Evolutionary conservation across 176 grass and related monocot species (phyloP), one percentile per base, ranked within the genome.

Genomic region (Carex scoparia): DNA sequence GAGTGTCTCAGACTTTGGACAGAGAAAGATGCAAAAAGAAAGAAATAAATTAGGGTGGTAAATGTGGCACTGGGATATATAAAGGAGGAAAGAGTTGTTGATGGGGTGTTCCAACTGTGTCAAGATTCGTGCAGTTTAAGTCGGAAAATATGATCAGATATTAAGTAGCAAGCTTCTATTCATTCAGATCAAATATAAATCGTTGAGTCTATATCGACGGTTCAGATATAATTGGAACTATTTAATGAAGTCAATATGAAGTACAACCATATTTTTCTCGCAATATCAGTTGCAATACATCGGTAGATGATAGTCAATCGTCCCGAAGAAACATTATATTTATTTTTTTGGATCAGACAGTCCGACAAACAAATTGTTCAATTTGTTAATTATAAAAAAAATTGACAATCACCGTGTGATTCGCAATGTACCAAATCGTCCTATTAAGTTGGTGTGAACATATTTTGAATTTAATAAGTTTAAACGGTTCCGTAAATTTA

Each of bases 21-120:
- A 59, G 40, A 64, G 42, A 62, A 33, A 58, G 85, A 51, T 32
- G 63, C 54, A 88, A 40, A 58, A 51, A 51, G 40, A 79, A 44
- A 62, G 30, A 60, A 72, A 82, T 16, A 82, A 58, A 48, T 79
- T 61, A 58, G 59, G 16, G 3, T 55, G 10, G 15, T 40, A 12
- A 11, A 82, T 13, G 51, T 55, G 64, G 30, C n/a, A 53, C 2
- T 31, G 9, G 9, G 54, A 55, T 33, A 63, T 67, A 82, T 59
- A 81, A 53, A 15, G 27, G 7, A 58, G 44, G 63, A 68, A 44
- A 62, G 48, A 78, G 74, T 30, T 31, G 49, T 78, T 78, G 74
- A 33, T 58, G 15, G 49, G 74, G 74, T 31, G 51, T 78, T 77
- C 1, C 28, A 4, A 42, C 12, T 42, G 28, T 44, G 38, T 82